These are phyloP conservation scores for Clonostachys sp. DNA, from an alignment of 2,329 filamentous ascomycete genomes.

Conservation along the genomic window DNA sequence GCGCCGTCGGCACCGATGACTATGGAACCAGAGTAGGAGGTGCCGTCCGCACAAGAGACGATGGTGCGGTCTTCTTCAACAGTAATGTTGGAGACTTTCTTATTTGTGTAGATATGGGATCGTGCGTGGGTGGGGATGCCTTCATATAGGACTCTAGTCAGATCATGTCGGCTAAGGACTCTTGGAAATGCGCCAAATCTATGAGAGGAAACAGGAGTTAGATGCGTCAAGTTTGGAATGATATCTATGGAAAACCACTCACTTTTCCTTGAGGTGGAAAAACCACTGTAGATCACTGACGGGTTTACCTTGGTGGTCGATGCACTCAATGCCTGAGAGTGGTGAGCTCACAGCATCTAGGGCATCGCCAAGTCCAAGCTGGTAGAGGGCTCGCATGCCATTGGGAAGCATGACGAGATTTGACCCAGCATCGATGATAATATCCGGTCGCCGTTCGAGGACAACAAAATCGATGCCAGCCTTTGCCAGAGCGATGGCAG, in stretches of 20 bases:
- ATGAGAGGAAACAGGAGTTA: too few species aligned
- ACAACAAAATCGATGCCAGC: slow-evolving; percentile 28
- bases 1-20: slow-evolving; percentile 12
- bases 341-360: slow-evolving; percentile 12
- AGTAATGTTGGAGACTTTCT: not conserved
- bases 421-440: slow-evolving; percentile 19
- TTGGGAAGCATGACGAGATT: slow-evolving; percentile 21
- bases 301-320: slow-evolving; percentile 16
- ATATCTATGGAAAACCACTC: too few species aligned
- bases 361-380: slow-evolving; percentile 18
- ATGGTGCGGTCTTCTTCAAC: not conserved
- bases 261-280: slow-evolving; percentile 15
- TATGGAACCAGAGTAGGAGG: not conserved
- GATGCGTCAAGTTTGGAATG: too few species aligned
- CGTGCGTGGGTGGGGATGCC: not conserved
- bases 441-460: slow-evolving; percentile 20
- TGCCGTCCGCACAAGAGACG: not conserved
- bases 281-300: slow-evolving; percentile 15
- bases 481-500: not conserved
- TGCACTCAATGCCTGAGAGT: slow-evolving; percentile 9
- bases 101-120: not conserved
- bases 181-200: not conserved
- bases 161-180: not conserved
- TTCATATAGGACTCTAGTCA: not conserved
- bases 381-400: slow-evolving; percentile 18